phyloP scores from a whole-genome alignment of 164 flowering plant genomes.

The Houttuynia cordata region DNA sequence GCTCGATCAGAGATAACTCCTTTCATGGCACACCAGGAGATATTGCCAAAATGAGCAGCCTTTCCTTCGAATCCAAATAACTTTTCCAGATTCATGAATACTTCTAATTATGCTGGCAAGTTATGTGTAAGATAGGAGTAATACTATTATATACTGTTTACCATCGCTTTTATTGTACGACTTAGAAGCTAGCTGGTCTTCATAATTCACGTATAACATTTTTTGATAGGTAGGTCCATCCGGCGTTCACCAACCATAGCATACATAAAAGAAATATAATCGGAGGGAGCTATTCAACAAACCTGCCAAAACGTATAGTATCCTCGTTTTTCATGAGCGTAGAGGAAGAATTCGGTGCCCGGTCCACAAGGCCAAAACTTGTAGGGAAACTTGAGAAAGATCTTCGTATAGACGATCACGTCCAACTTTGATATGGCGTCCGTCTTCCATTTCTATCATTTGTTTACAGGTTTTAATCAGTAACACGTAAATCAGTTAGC shows the following conservation, averaged over 20 bases:
- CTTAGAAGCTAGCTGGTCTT: too few species aligned
- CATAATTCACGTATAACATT: too few species aligned
- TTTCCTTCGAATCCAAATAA: neutral
- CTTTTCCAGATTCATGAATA: too few species aligned
- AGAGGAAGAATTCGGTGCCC: constrained; percentile 79
- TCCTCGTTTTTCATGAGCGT: constrained; percentile 88
- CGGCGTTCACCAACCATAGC: neutral
- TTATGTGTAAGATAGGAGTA: too few species aligned
- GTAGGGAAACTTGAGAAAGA: constrained; percentile 75
- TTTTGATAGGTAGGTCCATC: neutral
- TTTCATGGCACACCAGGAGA: neutral
- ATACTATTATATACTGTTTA: too few species aligned
- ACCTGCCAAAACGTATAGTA: constrained; percentile 99
- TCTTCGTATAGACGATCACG: constrained; percentile 85
- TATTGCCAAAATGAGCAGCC: neutral
- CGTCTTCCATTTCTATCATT: constrained; percentile 67
- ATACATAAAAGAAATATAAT: neutral
- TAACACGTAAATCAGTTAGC: neutral
- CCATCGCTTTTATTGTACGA: too few species aligned
- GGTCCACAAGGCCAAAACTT: constrained; percentile 88
- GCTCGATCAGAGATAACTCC: neutral
- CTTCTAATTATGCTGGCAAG: too few species aligned
- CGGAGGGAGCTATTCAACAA: constrained; percentile 6
- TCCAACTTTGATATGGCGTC: constrained; percentile 71
- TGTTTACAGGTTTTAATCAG: neutral